Base-by-base conservation (phyloP, 2,329 filamentous ascomycete species). In the Alternaria incomplexa region DNA sequence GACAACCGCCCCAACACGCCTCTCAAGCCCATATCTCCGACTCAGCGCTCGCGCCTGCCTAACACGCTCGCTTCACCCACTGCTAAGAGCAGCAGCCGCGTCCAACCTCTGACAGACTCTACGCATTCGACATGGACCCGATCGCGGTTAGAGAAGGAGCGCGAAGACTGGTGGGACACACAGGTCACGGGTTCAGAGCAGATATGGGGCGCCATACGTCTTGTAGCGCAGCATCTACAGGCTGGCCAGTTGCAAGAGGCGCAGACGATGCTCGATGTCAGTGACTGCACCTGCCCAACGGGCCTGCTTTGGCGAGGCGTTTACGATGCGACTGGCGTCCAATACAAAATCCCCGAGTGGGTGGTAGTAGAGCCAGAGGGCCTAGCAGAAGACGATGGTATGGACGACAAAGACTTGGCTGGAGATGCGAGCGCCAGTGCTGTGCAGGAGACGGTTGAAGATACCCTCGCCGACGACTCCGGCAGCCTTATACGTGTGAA, bases 121-220 rank as follows among this genome's bases (percentile, higher is more conserved):
- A 67, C 67, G 6, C 65, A 54, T 30, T 46, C 58, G 23, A 60
- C 56, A 22, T 80, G 75, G 76, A 93, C 91, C 1, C 88, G 86
- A n/a, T 75, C 81, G 15, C 83, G 90, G 56, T 83, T 97, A 3
- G 87, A 89, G 62, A 85, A 85, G 30, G 92, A 97, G 81, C 87
- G 95, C 52, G 82, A 82, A 52, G 93, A 93, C 65, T 97, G 96
- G 84, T 98, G 97, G 80, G 93, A 97, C 64, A 97, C 94, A 2
- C 85, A 93, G 50, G 92, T 96, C 15, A 91, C 91, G 0, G 93
- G 93, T 3, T 86, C 88, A 5, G 74, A 85, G 5, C 92, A 97
- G 79, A 86, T 96, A 25, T 98, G 95, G 95, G 88, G 88, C 70
- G 90, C 92, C 0, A 79, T 97, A 13, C 86, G 86, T 48, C 83